These are phyloP conservation scores for Usnea hakonensis DNA, from an alignment of 495 filamentous ascomycete species.

Conservation along the genomic window DNA sequence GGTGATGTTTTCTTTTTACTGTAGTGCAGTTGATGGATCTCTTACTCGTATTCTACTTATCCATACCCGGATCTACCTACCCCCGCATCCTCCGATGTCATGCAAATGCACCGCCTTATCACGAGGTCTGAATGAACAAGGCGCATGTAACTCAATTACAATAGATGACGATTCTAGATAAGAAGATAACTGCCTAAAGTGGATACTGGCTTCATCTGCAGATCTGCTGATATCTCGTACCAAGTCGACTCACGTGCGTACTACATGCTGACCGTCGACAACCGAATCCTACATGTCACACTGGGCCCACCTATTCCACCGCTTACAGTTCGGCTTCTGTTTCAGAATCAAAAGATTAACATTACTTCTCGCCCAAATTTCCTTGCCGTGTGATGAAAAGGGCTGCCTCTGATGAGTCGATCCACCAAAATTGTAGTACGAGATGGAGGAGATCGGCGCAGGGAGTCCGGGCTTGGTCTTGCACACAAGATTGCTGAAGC, in stretches of 20 bases:
- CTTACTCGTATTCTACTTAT: not conserved
- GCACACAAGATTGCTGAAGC: not conserved
- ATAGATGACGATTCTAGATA: conserved; percentile 7
- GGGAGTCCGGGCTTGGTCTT: not conserved
- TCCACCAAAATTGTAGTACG: not conserved
- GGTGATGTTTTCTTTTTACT: not conserved
- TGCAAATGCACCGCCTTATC: conserved; percentile 10
- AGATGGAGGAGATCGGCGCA: not conserved
- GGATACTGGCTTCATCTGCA: not conserved
- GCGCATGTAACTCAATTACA: not conserved
- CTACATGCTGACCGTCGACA: not conserved
- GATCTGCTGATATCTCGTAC: not conserved
- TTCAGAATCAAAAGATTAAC: not conserved
- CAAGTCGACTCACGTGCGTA: not conserved
- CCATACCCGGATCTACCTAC: not conserved
- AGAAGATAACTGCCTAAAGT: not conserved
- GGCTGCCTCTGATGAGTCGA: too few species aligned
- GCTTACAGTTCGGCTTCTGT: not conserved
- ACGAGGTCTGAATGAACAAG: not conserved
- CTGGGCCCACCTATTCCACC: not conserved
- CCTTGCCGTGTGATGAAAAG: not conserved
- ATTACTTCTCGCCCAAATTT: not conserved
- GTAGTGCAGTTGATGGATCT: not conserved
- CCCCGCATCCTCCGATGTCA: conserved; percentile 5
- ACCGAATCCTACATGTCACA: not conserved